These are phyloP conservation scores for Phytopythium aichiense DNA, from an alignment of 352 stramenopile genomes.

Conservation along the genomic window DNA sequence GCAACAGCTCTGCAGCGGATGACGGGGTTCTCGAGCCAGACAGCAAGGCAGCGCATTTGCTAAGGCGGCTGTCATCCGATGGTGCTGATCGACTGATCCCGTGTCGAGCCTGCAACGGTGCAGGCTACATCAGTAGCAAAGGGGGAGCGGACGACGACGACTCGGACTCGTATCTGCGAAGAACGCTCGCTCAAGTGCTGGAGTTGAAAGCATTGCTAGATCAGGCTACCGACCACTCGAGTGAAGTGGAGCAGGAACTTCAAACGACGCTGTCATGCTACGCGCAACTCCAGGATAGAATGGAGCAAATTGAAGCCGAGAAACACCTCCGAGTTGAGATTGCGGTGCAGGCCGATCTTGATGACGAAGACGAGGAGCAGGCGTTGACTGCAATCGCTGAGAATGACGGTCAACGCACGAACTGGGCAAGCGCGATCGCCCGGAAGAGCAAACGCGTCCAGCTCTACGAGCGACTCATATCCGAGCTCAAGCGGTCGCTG, in stretches of 20 bases:
- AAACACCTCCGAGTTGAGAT: slow-evolving; percentile 26
- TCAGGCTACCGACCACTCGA: slow-evolving; percentile 22
- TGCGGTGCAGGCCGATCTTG: slow-evolving; percentile 42
- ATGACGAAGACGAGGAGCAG: slow-evolving; percentile 46
- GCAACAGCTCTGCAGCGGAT: background rate
- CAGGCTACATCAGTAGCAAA: slow-evolving; percentile 39
- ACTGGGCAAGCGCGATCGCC: background rate
- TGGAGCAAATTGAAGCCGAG: slow-evolving; percentile 32
- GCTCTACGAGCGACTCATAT: slow-evolving; percentile 67
- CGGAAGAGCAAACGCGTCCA: slow-evolving; percentile 21
- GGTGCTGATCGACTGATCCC: slow-evolving; percentile 29
- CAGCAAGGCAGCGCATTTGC: background rate
- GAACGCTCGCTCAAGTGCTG: slow-evolving; percentile 56
- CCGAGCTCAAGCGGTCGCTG: slow-evolving; percentile 55
- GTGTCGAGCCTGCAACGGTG: slow-evolving; percentile 46
- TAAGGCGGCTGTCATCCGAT: slow-evolving; percentile 4
- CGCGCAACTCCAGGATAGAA: slow-evolving; percentile 25
- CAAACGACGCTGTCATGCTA: slow-evolving; percentile 24
- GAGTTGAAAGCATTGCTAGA: slow-evolving; percentile 46
- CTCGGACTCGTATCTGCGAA: slow-evolving; percentile 51
- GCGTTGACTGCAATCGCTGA: slow-evolving; percentile 44
- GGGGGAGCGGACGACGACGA: slow-evolving; percentile 17
- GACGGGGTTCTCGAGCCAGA: background rate
- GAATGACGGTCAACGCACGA: slow-evolving; percentile 6
- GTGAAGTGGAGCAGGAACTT: slow-evolving; percentile 35